These are phyloP conservation scores for Ogataea trehalophila DNA, from an alignment of 805 yeast genomes.

Conservation along the genomic window DNA sequence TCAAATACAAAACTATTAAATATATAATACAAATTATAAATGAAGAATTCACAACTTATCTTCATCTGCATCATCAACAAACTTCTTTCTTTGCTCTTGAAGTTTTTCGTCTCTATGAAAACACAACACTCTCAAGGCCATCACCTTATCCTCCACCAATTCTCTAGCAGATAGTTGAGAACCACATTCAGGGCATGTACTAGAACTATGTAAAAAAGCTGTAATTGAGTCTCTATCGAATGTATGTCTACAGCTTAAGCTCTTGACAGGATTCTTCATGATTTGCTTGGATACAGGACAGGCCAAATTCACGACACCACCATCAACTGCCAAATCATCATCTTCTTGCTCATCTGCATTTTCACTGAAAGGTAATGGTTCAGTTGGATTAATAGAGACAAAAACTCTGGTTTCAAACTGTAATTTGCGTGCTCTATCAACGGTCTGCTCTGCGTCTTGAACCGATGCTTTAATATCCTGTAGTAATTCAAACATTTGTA, in stretches of 20 bases:
- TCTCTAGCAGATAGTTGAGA: conserved; percentile 32
- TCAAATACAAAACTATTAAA: background rate
- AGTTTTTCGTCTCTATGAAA: conserved; percentile 24
- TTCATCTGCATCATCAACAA: conserved; percentile 11
- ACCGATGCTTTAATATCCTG: conserved; percentile 1
- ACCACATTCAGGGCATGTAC: conserved; percentile 56
- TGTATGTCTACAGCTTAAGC: conserved; percentile 55
- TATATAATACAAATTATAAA: background rate
- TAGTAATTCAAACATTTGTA: conserved; percentile 20
- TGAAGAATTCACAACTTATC: conserved; percentile 8
- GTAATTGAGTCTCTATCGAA: conserved; percentile 48
- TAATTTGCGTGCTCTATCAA: background rate
- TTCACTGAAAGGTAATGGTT: conserved; percentile 47
- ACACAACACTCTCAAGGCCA: conserved; percentile 49
- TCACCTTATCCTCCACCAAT: conserved; percentile 44
- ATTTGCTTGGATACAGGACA: conserved; percentile 61
- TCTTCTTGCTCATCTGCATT: conserved; percentile 38
- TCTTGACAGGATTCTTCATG: conserved; percentile 52
- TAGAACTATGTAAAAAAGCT: conserved; percentile 25
- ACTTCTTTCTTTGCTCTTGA: conserved; percentile 12
- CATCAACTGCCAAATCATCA: conserved; percentile 62
- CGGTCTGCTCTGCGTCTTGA: conserved; percentile 1
- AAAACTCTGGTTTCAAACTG: conserved; percentile 38
- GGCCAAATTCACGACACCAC: conserved; percentile 62
- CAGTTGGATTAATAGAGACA: conserved; percentile 54